Evolutionary conservation across 495 filamentous ascomycete genomes (phyloP).

Genomic region (Hapsidospora chrysogenum): DNA sequence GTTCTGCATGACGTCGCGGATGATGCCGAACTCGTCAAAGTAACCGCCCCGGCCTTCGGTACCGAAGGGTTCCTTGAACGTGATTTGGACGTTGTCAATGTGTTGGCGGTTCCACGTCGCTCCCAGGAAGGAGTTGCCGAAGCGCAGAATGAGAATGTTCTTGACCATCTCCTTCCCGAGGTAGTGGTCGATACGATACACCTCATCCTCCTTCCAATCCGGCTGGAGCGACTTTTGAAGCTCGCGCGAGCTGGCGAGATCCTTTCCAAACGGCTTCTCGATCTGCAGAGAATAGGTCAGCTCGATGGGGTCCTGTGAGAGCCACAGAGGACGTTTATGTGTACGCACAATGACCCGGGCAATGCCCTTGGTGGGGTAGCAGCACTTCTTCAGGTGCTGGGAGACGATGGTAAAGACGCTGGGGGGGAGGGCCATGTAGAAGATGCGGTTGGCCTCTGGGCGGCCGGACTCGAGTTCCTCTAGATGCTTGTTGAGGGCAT

Average conservation of each 20-base stretch:
- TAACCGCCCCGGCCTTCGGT: slow-evolving; percentile 99
- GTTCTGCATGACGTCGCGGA: slow-evolving; percentile 98
- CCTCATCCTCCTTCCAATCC: slow-evolving; percentile 98
- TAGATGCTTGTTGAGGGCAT: slow-evolving; percentile 74
- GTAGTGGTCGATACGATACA: slow-evolving; percentile 99
- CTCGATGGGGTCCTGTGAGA: slow-evolving; percentile 6
- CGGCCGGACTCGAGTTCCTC: slow-evolving; percentile 71
- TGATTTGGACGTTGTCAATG: slow-evolving; percentile 97
- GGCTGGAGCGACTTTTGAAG: slow-evolving; percentile 90
- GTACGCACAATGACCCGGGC: slow-evolving; percentile 68
- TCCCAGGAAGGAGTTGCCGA: slow-evolving; percentile 98
- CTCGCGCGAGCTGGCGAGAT: slow-evolving; percentile 83
- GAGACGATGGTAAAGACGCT: slow-evolving; percentile 97
- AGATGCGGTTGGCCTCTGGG: slow-evolving; percentile 77
- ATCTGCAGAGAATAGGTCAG: slow-evolving; percentile 38
- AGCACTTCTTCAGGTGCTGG: slow-evolving; percentile 89
- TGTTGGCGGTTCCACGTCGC: slow-evolving; percentile 99
- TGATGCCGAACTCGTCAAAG: slow-evolving; percentile 99
- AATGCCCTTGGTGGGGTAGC: slow-evolving; percentile 80
- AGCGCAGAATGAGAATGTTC: slow-evolving; percentile 95
- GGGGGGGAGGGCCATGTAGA: slow-evolving; percentile 98
- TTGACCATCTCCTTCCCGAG: slow-evolving; percentile 99
- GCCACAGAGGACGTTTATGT: no score
- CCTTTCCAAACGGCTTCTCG: slow-evolving; percentile 99
- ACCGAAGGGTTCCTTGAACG: slow-evolving; percentile 99